A percentile compares a stretch with the other conserved stretches of the same genome.
These are phyloP conservation scores for Scheffersomyces titani DNA, from an alignment of 1,139 yeast genomes.

Conservation along the genomic window DNA sequence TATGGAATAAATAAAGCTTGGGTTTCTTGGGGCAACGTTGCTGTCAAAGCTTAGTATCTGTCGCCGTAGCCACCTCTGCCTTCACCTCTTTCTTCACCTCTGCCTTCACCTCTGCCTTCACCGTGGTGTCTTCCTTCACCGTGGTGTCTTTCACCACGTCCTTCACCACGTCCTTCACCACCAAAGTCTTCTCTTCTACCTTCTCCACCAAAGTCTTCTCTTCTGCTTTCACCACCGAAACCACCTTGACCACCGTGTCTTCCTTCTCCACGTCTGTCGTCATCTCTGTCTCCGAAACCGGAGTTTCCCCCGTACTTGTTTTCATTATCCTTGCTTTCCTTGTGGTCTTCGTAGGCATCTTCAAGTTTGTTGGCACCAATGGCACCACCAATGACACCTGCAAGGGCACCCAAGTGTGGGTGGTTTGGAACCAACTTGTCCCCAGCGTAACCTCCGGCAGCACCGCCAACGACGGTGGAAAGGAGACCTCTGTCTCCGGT, in stretches of 20 bases:
- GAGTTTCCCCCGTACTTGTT: constrained; percentile 11
- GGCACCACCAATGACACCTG: constrained; percentile 66
- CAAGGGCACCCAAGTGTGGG: constrained; percentile 52
- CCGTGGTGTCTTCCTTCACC: constrained; percentile 7
- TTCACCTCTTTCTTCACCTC: constrained; percentile 10
- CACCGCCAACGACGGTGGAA: constrained; percentile 59
- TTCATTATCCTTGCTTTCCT: constrained; percentile 8
- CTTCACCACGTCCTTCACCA: constrained; percentile 10
- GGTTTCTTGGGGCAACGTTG: neutral
- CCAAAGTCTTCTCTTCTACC: constrained; percentile 1
- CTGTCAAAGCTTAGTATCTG: constrained; percentile 6
- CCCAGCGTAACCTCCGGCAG: constrained; percentile 59
- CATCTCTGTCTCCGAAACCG: constrained; percentile 11
- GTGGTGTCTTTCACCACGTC: constrained; percentile 13
- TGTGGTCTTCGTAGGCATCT: constrained; percentile 30
- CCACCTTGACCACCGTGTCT: constrained; percentile 9
- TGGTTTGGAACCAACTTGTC: constrained; percentile 44
- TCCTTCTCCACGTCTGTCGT: constrained; percentile 10
- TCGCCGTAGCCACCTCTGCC: constrained; percentile 10
- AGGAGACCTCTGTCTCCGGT: constrained; percentile 59
- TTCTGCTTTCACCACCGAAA: constrained; percentile 10
- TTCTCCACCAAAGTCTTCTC: constrained; percentile 10
- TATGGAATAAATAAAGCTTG: neutral
- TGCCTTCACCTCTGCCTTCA: constrained; percentile 12
- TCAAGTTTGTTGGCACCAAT: constrained; percentile 57